phyloP scores from a whole-genome alignment of 352 stramenopile genomes.

The Pythium brachiatum region DNA sequence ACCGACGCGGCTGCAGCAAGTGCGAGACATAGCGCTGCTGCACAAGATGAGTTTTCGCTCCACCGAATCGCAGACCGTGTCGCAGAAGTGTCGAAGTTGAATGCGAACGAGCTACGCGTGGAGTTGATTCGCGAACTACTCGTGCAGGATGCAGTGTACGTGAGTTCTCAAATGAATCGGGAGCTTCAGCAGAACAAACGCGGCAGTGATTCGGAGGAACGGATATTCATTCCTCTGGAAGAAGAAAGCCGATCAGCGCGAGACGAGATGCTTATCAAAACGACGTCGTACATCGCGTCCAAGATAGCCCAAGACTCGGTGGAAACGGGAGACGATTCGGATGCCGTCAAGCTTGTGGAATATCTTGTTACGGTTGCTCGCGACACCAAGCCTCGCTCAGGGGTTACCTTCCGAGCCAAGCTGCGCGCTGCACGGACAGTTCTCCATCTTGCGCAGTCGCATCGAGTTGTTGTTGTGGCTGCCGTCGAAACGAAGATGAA shows the following conservation, averaged over 20 bases:
- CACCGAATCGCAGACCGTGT: constrained; percentile 28
- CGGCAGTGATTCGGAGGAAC: constrained; percentile 1
- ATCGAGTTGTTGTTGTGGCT: constrained; percentile 16
- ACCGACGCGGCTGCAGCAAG: not conserved
- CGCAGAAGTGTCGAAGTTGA: constrained; percentile 18
- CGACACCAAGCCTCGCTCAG: constrained; percentile 28
- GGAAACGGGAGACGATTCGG: not conserved
- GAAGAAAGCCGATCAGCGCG: constrained; percentile 19
- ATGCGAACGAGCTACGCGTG: constrained; percentile 20
- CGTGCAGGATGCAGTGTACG: constrained; percentile 26
- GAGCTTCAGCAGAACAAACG: not conserved
- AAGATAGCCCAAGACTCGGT: constrained; percentile 11
- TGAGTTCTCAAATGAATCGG: constrained; percentile 1
- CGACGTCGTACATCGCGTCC: constrained; percentile 20
- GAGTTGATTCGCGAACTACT: constrained; percentile 30
- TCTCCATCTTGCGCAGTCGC: constrained; percentile 26
- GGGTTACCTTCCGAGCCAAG: constrained; percentile 40
- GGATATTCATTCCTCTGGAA: constrained; percentile 22
- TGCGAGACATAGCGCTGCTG: not conserved
- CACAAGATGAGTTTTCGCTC: constrained; percentile 7
- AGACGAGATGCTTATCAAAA: constrained; percentile 28
- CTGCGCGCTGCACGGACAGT: constrained; percentile 26
- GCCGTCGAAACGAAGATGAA: constrained; percentile 25
- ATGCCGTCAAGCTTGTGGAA: constrained; percentile 19
- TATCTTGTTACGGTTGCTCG: constrained; percentile 25